Evolutionary conservation across 225 moss, liverwort and hornwort genomes (phyloP), one percentile per base, ranked within the genome.

Genomic region (Neckera pumila): DNA sequence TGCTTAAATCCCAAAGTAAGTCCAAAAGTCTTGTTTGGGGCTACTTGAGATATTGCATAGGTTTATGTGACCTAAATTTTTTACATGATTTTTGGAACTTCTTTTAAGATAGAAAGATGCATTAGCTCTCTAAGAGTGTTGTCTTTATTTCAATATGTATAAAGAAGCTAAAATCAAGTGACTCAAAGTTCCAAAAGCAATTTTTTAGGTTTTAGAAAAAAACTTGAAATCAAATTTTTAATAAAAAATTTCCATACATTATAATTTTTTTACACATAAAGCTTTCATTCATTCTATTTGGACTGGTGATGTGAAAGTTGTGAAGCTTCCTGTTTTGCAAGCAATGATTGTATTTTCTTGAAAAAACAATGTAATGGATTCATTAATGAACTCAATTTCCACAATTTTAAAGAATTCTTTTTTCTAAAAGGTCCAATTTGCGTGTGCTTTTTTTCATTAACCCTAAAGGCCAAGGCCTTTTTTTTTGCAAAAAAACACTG

Each of bases 11-110:
- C 22, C 28, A 30, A 21, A 67, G n/a, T 40, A 21, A 67, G n/a
- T 40, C 3, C 5, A 14, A 15, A 26, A 14, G 14, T 42, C 11
- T 1, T 1, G 1, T 12, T 23, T 1, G 7, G 0, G 1, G n/a
- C 25, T 8, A 14, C 15, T 71, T 42, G 0, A 5, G 4, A 42
- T 42, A 53, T 53, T 53, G 3, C 0, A 0, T 42, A 40, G 26
- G 25, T 3, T 66, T 2, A 23, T 25, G 40, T 14, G 5, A 25
- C 40, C 3, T 42, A 8, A 42, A 40, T 40, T 15, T 71, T 71
- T 27, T 2, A 26, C 3, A 43, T 42, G 6, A 16, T 42, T 27
- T 42, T 15, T 10, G 5, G 47, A 47, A 49, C 16, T 71, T 71
- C n/a, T 42, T 38, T 38, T 0, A 71, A 8, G 5, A 26, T 26